Evolutionary conservation across 2,329 filamentous ascomycete genomes (phyloP).

Genomic region (Diaporthe sp.): DNA sequence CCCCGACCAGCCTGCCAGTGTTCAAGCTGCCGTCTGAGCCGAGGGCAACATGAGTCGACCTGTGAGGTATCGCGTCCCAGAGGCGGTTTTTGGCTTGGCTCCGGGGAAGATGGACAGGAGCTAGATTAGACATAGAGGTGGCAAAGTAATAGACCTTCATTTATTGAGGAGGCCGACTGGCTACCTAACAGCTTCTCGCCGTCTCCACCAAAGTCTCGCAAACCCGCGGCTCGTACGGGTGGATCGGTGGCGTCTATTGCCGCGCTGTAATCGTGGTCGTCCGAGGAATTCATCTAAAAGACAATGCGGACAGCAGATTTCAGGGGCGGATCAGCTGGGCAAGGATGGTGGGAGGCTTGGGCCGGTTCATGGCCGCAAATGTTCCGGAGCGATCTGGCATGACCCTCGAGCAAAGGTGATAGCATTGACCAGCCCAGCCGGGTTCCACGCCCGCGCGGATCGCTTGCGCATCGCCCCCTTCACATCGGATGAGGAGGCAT

Average conservation of each 20-base stretch:
- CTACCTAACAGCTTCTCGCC: neutral
- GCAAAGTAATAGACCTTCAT: conserved; percentile 2
- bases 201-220: neutral
- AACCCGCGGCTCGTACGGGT: neutral
- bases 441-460: conserved; percentile 13
- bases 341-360: conserved; percentile 13
- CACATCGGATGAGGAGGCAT: conserved; percentile 31
- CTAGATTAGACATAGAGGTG: conserved; percentile 6
- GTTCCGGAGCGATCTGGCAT: neutral
- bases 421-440: conserved; percentile 15
- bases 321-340: conserved; percentile 27
- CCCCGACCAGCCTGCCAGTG: conserved; percentile 40
- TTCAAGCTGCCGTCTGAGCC: conserved; percentile 33
- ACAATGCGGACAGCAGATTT: neutral
- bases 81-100: neutral
- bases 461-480: neutral
- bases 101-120: neutral
- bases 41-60: neutral
- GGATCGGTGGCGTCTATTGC: conserved; percentile 24
- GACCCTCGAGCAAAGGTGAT: neutral
- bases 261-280: conserved; percentile 19
- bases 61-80: neutral
- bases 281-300: conserved; percentile 20
- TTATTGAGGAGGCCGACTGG: neutral
- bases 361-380: neutral